These are phyloP conservation scores for Marasmius sp. DNA, from an alignment of 1,284 basidiomycete species.

Conservation along the genomic window DNA sequence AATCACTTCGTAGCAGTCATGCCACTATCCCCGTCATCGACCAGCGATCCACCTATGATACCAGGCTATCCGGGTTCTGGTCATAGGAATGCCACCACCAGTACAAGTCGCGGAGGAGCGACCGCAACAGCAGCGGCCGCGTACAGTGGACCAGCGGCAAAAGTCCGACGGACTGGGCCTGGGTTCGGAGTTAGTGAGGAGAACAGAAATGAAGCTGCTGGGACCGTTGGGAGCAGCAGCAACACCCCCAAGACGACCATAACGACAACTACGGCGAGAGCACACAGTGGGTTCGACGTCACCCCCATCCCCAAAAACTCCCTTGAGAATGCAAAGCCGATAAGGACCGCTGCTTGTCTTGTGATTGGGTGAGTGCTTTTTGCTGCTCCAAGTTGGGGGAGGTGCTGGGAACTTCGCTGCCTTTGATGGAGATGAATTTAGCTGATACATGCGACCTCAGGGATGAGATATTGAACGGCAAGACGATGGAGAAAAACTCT, in stretches of 20 bases:
- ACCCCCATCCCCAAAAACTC: slow-evolving; percentile 9
- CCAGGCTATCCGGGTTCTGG: background rate
- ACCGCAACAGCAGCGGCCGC: background rate
- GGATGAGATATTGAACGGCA: slow-evolving; percentile 84
- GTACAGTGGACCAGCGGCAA: background rate
- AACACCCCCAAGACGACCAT: background rate
- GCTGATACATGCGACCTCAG: slow-evolving; percentile 33
- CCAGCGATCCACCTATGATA: background rate
- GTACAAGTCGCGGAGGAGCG: background rate
- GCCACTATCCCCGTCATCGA: slow-evolving; percentile 1
- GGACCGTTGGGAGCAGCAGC: background rate
- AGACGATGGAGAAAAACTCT: slow-evolving; percentile 86
- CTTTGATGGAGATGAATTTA: background rate
- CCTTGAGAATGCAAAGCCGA: slow-evolving; percentile 4
- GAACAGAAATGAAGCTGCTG: background rate
- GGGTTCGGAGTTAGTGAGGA: background rate
- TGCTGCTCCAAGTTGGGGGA: background rate
- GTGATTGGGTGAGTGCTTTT: slow-evolving; percentile 11
- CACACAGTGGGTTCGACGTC: slow-evolving; percentile 5
- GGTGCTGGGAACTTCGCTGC: background rate
- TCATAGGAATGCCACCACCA: background rate
- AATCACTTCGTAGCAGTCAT: slow-evolving; percentile 13
- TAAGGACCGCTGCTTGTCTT: slow-evolving; percentile 13
- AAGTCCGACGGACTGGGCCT: background rate
- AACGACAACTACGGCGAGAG: background rate